Evolutionary conservation across 768 basidiomycete genomes (phyloP), one percentile per base, ranked within the genome.

Genomic region (Pisolithus albus): DNA sequence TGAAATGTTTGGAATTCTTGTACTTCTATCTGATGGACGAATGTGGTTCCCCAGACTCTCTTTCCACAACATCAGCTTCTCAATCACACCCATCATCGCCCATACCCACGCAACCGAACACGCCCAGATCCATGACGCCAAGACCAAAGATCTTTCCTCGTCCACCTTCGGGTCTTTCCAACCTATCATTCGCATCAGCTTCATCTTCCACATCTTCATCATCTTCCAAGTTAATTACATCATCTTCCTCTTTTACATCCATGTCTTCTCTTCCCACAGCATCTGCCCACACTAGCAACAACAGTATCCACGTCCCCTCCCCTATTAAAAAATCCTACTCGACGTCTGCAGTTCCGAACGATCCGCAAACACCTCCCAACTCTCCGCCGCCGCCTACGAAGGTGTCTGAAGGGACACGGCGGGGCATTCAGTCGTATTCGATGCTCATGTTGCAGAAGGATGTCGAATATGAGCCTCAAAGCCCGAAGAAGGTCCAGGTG

Each of bases 1-100:
- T 96, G 88, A 95, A 95, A 72, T 95, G 92, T 55, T 75, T 97
- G 16, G 94, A 96, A 64, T 93, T 96, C 60, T 70, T 97, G 15
- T 95, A 95, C 67, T 96, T 94, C 66, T 97, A 97, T 65, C 75
- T 97, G 7, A 74, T 95, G 42, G 93, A 94, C 53, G 93, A 96
- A 63, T 81, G 79, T 1, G 63, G 70, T 6, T 52, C 56, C 19
- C 52, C 57, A 4, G 51, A 46, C 40, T 55, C 48, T 9, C 41
- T 44, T 28, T 23, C 16, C 16, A 18, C 48, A 51, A 54, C 36
- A 38, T 18, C 53, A 0, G 55, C 51, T 32, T 47, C 56, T 4
- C 75, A 78, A 5, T 58, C 65, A 4, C 59, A 66, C 10, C 72
- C 73, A 0, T 58, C 69, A n/a, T 60, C 72, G 16, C 57, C 67